Conservation (phyloP, 768 basidiomycete genomes). For the Candolleomyces aberdarensis region DNA sequence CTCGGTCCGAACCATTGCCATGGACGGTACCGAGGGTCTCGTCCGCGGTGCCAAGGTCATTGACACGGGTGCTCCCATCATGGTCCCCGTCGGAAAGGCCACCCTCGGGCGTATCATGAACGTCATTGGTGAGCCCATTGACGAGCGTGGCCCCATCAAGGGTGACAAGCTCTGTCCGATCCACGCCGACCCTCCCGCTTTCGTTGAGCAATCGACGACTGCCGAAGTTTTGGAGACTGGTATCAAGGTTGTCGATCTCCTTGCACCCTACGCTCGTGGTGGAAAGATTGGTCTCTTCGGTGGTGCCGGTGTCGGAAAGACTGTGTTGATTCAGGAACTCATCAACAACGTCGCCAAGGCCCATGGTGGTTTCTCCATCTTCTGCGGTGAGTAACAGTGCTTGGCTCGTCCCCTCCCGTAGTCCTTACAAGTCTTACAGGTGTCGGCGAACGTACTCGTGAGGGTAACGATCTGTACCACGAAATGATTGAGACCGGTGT, state of each 20-base stretch:
- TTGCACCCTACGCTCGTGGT: conserved; percentile 99
- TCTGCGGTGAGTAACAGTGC: conserved; percentile 66
- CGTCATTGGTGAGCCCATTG: conserved; percentile 99
- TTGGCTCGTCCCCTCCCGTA: background rate
- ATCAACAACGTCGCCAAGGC: conserved; percentile 99
- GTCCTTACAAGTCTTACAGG: conserved; percentile 42
- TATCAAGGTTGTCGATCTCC: conserved; percentile 99
- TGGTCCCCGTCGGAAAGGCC: conserved; percentile 91
- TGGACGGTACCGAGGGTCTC: conserved; percentile 99
- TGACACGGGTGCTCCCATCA: conserved; percentile 96
- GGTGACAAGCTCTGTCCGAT: conserved; percentile 91
- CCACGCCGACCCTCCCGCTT: conserved; percentile 95
- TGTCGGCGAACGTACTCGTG: conserved; percentile 99
- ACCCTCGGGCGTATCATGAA: conserved; percentile 99
- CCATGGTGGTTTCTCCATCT: conserved; percentile 99
- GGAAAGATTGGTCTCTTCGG: conserved; percentile 99
- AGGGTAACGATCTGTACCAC: conserved; percentile 99
- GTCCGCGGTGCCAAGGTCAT: conserved; percentile 97
- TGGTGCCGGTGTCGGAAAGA: conserved; percentile 99
- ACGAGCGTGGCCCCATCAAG: conserved; percentile 98
- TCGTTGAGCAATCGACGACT: conserved; percentile 98
- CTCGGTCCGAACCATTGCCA: conserved; percentile 98
- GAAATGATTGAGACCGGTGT: conserved; percentile 99
- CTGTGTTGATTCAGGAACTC: conserved; percentile 98
- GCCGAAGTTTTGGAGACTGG: conserved; percentile 99